Base-by-base conservation (phyloP, 2,329 filamentous ascomycete genomes). In the Diaporthe amygdali region DNA sequence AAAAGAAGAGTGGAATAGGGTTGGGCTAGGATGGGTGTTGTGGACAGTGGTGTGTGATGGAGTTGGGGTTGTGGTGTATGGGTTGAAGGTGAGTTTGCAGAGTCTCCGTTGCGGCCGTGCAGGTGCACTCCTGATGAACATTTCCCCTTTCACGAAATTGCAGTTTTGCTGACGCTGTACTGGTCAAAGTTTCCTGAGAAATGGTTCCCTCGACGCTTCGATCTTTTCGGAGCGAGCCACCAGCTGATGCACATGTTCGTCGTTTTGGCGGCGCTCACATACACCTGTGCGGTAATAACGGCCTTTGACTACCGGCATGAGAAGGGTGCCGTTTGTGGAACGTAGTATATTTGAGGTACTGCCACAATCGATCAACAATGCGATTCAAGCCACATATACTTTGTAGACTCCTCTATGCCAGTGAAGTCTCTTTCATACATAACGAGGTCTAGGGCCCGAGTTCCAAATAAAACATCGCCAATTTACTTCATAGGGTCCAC, bases 211-310 rank as follows among this genome's bases (percentile, higher is more conserved):
- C 78, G 79, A 17, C 77, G 69, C 3, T 87, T 86, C 63, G 85
- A 88, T 71, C 75, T 87, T 2, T 78, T 83, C 25, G 85, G 85
- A 1, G 80, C 83, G 1, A 85, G 83, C 69, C 85, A 88, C 75
- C 84, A 88, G 76, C 75, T 86, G 27, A 83, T 88, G 77, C 85
- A 88, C 70, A 72, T 86, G 2, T 78, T 83, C 72, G 84, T 87
- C 17, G 76, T 87, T 22, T 76, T 81, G 14, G 85, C 84, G 2
- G 82, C 80, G 1, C 69, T 84, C 20, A 76, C 79, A 5, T 82
- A 82, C 63, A 78, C 78, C 22, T 74, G 76, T 56, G 82, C 79
- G 12, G 77, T 85, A 41, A 47, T 82, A 34, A 76, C 76, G 73
- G 79, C 80, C 27, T 83, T 82, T 71, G 78, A 82, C 68, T 80